Percentiles rank a stretch among this genome's conserved stretches.
Evolutionary conservation across 768 basidiomycete genomes (phyloP).

Genomic region (Phylloporus scabripes): DNA sequence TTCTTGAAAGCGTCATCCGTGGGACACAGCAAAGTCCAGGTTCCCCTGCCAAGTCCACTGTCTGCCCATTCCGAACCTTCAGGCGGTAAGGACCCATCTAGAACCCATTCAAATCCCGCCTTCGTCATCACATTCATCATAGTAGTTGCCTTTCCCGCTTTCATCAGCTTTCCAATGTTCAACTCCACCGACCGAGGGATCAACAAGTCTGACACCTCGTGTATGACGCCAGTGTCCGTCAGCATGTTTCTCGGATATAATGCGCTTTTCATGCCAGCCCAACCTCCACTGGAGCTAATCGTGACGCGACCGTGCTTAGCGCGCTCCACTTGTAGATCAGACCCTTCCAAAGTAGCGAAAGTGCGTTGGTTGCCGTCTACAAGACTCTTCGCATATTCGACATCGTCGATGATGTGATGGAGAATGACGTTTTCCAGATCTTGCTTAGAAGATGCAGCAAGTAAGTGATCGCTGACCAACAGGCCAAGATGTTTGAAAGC

Average conservation of each 20-base stretch:
- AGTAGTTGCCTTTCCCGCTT: conserved; percentile 81
- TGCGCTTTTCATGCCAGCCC: conserved; percentile 62
- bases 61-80: conserved; percentile 64
- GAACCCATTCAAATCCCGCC: conserved; percentile 86
- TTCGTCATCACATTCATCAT: conserved; percentile 82
- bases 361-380: conserved; percentile 63
- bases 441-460: conserved; percentile 67
- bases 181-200: conserved; percentile 85
- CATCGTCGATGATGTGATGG: conserved; percentile 77
- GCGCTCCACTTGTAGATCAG: conserved; percentile 67
- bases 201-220: conserved; percentile 78
- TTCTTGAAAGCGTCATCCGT: conserved; percentile 88
- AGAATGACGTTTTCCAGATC: conserved; percentile 80
- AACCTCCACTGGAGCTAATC: conserved; percentile 69
- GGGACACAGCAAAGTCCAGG: conserved; percentile 90
- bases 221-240: conserved; percentile 86
- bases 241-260: conserved; percentile 61
- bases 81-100: conserved; percentile 79
- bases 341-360: conserved; percentile 80
- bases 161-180: conserved; percentile 84
- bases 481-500: conserved; percentile 83
- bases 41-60: conserved; percentile 39
- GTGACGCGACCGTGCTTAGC: conserved; percentile 44
- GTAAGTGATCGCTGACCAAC: conserved; percentile 81
- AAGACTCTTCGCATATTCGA: conserved; percentile 65